Conservation (phyloP, 2,329 filamentous ascomycete species). For the Colletotrichum godetiae region DNA sequence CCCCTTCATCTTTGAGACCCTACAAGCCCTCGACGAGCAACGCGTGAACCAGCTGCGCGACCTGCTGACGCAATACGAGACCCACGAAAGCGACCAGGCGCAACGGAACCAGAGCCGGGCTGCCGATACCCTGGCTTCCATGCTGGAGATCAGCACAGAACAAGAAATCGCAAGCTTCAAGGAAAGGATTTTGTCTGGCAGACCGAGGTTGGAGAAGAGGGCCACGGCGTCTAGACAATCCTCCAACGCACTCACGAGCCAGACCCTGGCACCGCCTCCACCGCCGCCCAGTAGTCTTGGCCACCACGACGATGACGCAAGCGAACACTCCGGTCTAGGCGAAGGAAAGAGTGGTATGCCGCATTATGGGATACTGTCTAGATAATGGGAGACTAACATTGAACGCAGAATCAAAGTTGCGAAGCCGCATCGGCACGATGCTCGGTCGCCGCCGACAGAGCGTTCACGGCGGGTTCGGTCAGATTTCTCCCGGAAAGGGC, state of each 20-base stretch:
- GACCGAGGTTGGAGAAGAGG: conserved; percentile 52
- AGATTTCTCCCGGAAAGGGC: conserved; percentile 65
- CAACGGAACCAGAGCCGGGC: conserved; percentile 80
- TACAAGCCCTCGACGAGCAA: conserved; percentile 91
- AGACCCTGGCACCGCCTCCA: conserved; percentile 42
- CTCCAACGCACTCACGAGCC: conserved; percentile 47
- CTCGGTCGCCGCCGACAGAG: conserved; percentile 74
- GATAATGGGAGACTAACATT: conserved; percentile 41
- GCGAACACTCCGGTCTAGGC: conserved; percentile 54
- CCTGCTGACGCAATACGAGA: conserved; percentile 90
- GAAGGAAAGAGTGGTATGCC: conserved; percentile 41
- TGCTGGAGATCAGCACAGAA: conserved; percentile 87
- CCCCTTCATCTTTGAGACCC: conserved; percentile 91
- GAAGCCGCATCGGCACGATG: conserved; percentile 77
- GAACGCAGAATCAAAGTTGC: conserved; percentile 63
- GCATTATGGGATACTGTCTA: not conserved
- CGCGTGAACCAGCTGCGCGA: conserved; percentile 91
- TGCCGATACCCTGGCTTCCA: conserved; percentile 81
- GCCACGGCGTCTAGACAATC: conserved; percentile 52
- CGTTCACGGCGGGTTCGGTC: conserved; percentile 71
- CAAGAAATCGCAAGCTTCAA: conserved; percentile 75
- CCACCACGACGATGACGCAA: conserved; percentile 53
- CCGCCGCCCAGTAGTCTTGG: conserved; percentile 37
- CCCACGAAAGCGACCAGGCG: conserved; percentile 88
- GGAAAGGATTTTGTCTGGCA: conserved; percentile 35